Conservation (phyloP, 352 stramenopile genomes). For the Phytophthora multivora region DNA sequence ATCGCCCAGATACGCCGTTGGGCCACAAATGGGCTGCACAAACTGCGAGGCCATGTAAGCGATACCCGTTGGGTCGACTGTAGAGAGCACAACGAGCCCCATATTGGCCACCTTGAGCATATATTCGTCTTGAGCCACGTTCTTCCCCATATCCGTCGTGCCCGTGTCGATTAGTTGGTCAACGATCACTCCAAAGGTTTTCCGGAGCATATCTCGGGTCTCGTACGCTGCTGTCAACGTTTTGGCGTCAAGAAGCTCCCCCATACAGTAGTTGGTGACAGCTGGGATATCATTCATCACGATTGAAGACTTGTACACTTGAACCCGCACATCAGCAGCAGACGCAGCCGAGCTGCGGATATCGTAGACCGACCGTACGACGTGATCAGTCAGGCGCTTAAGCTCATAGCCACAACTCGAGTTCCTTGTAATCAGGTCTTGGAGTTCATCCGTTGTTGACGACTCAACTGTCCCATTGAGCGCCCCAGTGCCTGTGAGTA, state of each 20-base stretch:
- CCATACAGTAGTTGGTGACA: conserved; percentile 28
- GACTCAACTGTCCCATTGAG: conserved; percentile 13
- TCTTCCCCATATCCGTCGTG: conserved; percentile 19
- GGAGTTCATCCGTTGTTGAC: conserved; percentile 18
- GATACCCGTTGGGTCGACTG: conserved; percentile 43
- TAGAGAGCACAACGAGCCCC: conserved; percentile 33
- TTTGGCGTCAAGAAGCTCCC: conserved; percentile 13
- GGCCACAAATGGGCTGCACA: conserved; percentile 42
- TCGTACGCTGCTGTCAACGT: conserved; percentile 14
- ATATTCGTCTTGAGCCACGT: conserved; percentile 34
- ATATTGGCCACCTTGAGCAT: conserved; percentile 39
- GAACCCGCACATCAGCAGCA: conserved; percentile 14
- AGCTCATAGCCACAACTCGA: conserved; percentile 27
- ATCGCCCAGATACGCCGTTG: conserved; percentile 28
- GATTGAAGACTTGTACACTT: conserved; percentile 23
- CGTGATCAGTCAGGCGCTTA: conserved; percentile 20
- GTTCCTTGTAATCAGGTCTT: conserved; percentile 22
- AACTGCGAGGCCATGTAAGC: conserved; percentile 41
- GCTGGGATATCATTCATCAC: conserved; percentile 28
- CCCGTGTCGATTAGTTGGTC: conserved; percentile 23
- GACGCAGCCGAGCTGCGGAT: conserved; percentile 18
- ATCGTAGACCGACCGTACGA: conserved; percentile 17
- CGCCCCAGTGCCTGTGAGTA: conserved; percentile 15
- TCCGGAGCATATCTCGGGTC: conserved; percentile 26
- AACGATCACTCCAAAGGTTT: conserved; percentile 24